Evolutionary conservation across 768 basidiomycete genomes (phyloP), one percentile per base, ranked within the genome.

Genomic region (Boletus vermiculosoides): DNA sequence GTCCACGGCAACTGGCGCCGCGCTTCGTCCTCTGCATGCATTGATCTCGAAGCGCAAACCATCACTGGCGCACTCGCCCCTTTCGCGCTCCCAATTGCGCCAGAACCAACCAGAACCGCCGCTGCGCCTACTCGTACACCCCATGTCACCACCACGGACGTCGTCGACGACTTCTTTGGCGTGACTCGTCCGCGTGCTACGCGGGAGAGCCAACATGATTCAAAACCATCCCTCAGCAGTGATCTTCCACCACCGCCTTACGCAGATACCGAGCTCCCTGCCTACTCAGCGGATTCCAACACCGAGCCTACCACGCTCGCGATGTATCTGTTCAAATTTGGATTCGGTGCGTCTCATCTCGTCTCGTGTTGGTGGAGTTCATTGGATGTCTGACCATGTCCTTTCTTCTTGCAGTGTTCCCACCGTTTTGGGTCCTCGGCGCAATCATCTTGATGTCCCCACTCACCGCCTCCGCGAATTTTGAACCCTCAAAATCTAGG

Each of bases 361-460:
- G 23, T n/a, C 45, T 20, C 16, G 7, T 12, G 15, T 56, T 16
- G 25, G 13, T 9, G n/a, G 7, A 11, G 22, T 20, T 12, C 9
- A 18, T n/a, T n/a, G n/a, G 23, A 45, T 3, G 18, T 52, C 36
- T 55, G 52, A 50, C 30, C n/a, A 2, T 10, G 15, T 18, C 5
- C 0, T 33, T 11, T 22, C 22, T 30, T 55, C 16, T 58, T 36
- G 1, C 59, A 79, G 79, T 81, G 50, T 80, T 78, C 68, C 79
- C 79, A n/a, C 75, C 73, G 16, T 75, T 80, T 56, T 82, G 81
- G 80, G 42, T 79, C 22, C 63, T 77, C 7, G 78, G 79, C 18
- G 63, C 71, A 9, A 50, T 72, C 61, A 74, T 81, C 45, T 64
- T 80, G 20, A 41, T 73, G 45, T 76, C 70, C 7, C 78, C 80